A percentile compares a stretch with the other conserved stretches of the same genome.
These are phyloP conservation scores for Magnusiomyces ingens DNA, from an alignment of 1,139 yeast genomes.

Conservation along the genomic window DNA sequence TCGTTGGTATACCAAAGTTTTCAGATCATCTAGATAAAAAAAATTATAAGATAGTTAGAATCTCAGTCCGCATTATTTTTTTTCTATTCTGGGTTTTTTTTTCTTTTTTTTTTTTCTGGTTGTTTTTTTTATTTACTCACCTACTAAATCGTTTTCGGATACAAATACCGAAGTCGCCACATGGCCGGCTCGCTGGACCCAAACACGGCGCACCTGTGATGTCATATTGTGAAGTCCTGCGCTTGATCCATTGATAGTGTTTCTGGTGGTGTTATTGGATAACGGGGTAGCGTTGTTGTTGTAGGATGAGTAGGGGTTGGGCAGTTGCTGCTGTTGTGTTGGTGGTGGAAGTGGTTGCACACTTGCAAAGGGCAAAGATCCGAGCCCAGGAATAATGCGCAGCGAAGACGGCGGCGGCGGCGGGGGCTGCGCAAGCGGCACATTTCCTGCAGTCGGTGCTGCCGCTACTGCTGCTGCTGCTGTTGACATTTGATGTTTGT, in stretches of 20 bases:
- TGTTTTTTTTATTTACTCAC: neutral
- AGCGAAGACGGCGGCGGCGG: too few species aligned
- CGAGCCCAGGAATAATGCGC: too few species aligned
- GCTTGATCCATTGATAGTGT: neutral
- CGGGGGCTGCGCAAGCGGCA: too few species aligned
- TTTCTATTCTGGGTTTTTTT: neutral
- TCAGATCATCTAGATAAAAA: conserved; percentile 57
- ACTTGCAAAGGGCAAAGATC: too few species aligned
- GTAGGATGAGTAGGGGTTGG: neutral
- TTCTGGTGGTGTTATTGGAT: neutral
- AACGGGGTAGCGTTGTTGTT: neutral
- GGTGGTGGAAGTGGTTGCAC: neutral
- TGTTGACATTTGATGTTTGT: too few species aligned
- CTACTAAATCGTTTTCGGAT: neutral
- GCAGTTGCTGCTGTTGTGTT: neutral
- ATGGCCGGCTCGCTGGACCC: neutral
- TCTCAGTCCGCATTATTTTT: conserved; percentile 37
- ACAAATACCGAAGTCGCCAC: conserved; percentile 2
- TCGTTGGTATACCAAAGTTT: conserved; percentile 49
- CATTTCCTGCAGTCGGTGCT: too few species aligned
- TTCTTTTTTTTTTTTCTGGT: too few species aligned
- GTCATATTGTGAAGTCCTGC: too few species aligned
- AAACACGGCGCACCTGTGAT: neutral
- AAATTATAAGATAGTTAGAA: neutral
- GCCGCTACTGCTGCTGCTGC: too few species aligned